These are phyloP conservation scores for Globisporangium cylindrosporum DNA, from an alignment of 352 stramenopile species.

Conservation along the genomic window DNA sequence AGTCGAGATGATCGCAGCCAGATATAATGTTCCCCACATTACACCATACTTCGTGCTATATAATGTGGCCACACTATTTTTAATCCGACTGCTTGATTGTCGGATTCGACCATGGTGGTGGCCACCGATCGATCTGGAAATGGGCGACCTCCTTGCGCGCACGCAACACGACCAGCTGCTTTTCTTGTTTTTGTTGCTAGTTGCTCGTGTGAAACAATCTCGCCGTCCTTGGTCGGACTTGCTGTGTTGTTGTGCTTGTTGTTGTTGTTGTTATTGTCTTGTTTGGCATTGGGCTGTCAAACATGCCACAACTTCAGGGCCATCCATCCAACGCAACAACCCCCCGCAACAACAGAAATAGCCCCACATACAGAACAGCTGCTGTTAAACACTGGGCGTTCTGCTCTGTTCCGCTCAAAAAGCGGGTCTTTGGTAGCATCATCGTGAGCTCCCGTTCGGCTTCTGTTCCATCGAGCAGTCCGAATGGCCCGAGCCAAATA, in stretches of 20 bases:
- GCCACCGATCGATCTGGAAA: too few relatives aligned
- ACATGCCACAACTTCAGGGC: background rate
- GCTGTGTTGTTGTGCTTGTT: too few relatives aligned
- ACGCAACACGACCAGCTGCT: background rate
- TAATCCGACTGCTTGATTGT: background rate
- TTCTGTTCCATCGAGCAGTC: slow-evolving; percentile 3
- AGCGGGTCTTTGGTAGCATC: background rate
- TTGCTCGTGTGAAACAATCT: background rate
- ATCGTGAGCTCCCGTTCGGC: background rate
- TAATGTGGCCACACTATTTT: slow-evolving; percentile 1
- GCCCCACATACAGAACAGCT: too few relatives aligned
- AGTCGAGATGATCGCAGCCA: background rate
- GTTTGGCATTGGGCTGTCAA: background rate
- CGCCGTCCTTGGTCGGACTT: background rate
- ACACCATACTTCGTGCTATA: background rate
- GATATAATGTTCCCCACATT: background rate
- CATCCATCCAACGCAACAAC: background rate
- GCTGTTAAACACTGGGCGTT: background rate
- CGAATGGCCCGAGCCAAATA: background rate
- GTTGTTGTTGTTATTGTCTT: background rate
- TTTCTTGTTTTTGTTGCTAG: background rate
- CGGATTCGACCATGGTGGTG: background rate
- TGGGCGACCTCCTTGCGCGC: background rate
- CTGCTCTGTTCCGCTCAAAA: background rate
- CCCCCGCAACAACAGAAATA: too few relatives aligned